Evolutionary conservation across 2,329 filamentous ascomycete species (phyloP).

Genomic region (Hortaea werneckii): DNA sequence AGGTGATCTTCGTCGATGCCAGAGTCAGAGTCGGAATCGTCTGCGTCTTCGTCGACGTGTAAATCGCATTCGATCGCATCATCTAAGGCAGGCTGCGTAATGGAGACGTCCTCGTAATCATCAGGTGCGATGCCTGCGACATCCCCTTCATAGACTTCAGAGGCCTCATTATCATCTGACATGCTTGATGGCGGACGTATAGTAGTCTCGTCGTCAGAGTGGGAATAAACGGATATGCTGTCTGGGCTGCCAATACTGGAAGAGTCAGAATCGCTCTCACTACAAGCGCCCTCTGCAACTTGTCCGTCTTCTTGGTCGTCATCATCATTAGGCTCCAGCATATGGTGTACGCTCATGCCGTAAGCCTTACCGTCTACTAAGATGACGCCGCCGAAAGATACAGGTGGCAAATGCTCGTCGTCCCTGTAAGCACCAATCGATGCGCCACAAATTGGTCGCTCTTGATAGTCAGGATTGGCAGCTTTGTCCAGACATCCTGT

Average conservation of each 20-base stretch:
- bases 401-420: constrained; percentile 75
- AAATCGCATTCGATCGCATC: constrained; percentile 57
- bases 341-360: constrained; percentile 94
- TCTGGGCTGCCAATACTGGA: constrained; percentile 35
- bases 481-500: constrained; percentile 23
- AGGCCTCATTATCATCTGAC: constrained; percentile 12
- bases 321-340: constrained; percentile 62
- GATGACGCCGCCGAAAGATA: constrained; percentile 81
- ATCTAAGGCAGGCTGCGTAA: constrained; percentile 87
- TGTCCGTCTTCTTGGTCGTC: constrained; percentile 27
- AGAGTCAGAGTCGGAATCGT: constrained; percentile 44
- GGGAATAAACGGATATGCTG: constrained; percentile 43
- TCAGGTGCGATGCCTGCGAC: constrained; percentile 67
- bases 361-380: constrained; percentile 75
- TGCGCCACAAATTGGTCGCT: constrained; percentile 70
- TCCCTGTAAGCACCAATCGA: constrained; percentile 88
- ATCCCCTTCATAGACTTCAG: constrained; percentile 43
- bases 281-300: constrained; percentile 24
- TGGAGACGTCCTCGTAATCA: constrained; percentile 64
- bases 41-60: constrained; percentile 71
- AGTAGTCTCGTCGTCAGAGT: constrained; percentile 44
- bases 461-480: constrained; percentile 67
- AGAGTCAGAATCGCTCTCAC: constrained; percentile 19
- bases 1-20: constrained; percentile 75
- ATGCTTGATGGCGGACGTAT: constrained; percentile 20